phyloP scores from a whole-genome alignment of 768 basidiomycete genomes.

The Tricholoma matsutake region DNA sequence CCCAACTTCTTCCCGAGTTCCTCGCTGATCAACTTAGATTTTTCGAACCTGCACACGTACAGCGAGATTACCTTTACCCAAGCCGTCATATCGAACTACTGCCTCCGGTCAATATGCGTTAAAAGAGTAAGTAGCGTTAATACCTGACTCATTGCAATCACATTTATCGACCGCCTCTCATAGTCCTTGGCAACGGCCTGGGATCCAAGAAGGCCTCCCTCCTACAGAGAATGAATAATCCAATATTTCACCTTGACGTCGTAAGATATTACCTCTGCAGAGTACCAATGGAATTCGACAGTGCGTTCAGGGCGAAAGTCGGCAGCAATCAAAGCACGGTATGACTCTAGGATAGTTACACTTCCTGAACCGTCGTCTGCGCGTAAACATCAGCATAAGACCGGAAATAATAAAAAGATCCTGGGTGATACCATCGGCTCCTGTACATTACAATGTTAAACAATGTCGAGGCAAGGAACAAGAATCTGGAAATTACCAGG shows the following conservation, averaged over 20 bases:
- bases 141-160: slow-evolving; percentile 84
- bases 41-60: slow-evolving; percentile 8
- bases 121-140: slow-evolving; percentile 7
- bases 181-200: slow-evolving; percentile 86
- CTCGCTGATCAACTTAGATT: slow-evolving; percentile 38
- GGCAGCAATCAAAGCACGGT: slow-evolving; percentile 64
- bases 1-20: slow-evolving; percentile 74
- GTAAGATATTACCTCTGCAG: slow-evolving; percentile 55
- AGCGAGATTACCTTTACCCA: slow-evolving; percentile 75
- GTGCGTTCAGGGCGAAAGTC: slow-evolving; percentile 64
- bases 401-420: slow-evolving; percentile 10
- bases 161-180: slow-evolving; percentile 55
- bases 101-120: slow-evolving; percentile 12
- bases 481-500: slow-evolving; percentile 49
- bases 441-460: slow-evolving; percentile 28
- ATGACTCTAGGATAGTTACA: slow-evolving; percentile 78
- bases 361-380: slow-evolving; percentile 74
- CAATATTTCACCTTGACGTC: background rate
- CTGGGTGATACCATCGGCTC: slow-evolving; percentile 44
- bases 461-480: slow-evolving; percentile 21
- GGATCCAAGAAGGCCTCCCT: slow-evolving; percentile 83
- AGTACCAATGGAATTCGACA: slow-evolving; percentile 85
- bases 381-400: slow-evolving; percentile 23
- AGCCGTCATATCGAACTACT: slow-evolving; percentile 87
- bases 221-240: slow-evolving; percentile 38